phyloP scores from a whole-genome alignment of 192 early-diverging fungal genomes.

The Backusella circina region DNA sequence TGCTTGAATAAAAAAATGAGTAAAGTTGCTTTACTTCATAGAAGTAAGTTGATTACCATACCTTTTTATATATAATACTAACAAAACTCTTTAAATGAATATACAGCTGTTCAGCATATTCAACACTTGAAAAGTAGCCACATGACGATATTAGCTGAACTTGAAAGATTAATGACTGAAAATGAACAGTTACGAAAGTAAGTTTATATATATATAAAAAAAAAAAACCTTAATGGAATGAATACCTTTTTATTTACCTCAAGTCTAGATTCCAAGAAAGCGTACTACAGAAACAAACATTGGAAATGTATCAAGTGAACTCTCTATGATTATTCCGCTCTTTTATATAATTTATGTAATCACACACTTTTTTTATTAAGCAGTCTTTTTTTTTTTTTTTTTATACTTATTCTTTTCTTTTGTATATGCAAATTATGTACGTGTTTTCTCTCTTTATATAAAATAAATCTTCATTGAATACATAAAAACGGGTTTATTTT shows the following conservation, averaged over 20 bases:
- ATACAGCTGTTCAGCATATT: conserved; percentile 38
- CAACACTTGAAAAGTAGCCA: conserved; percentile 34
- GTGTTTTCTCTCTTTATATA: neutral
- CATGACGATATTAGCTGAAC: conserved; percentile 24
- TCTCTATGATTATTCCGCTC: conserved; percentile 2
- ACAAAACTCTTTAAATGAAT: neutral
- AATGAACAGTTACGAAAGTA: conserved; percentile 31
- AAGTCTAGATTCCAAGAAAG: conserved; percentile 25
- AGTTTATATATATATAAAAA: conserved; percentile 7
- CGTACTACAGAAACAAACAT: conserved; percentile 25
- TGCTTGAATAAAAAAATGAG: conserved; percentile 37
- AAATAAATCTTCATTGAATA: neutral
- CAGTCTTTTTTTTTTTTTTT: neutral
- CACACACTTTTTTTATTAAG: neutral
- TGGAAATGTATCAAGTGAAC: conserved; percentile 24
- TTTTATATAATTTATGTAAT: conserved; percentile 5
- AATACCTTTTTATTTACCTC: neutral
- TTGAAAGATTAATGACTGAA: conserved; percentile 26
- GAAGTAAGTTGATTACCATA: conserved; percentile 12
- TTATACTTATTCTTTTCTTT: neutral
- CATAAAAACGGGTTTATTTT: neutral
- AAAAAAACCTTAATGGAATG: neutral
- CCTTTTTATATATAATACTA: neutral
- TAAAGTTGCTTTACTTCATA: conserved; percentile 32
- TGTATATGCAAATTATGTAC: neutral